A percentile compares a stretch with the other conserved stretches of the same genome.
Evolutionary conservation across 306 rosid species (phyloP).

Genomic region (Corylus americana): DNA sequence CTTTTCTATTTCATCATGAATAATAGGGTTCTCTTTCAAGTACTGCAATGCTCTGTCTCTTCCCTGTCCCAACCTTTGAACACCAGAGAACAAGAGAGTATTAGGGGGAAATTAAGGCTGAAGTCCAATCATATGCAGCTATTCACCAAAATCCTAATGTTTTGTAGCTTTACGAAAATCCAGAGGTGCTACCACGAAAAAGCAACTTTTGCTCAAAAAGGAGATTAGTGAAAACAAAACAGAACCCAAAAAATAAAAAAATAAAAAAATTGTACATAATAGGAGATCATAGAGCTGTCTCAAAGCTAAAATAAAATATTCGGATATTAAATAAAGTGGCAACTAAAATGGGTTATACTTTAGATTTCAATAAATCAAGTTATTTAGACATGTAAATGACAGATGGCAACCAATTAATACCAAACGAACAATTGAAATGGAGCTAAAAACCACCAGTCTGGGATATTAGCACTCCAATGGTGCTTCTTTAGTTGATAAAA

Average conservation of each 20-base stretch:
- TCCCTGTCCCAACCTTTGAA: constrained; percentile 92
- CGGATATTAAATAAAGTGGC: too few relatives aligned
- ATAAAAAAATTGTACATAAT: too few relatives aligned
- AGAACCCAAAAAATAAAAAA: background rate
- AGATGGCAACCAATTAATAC: too few relatives aligned
- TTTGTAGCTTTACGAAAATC: background rate
- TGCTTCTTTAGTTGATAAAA: too few relatives aligned
- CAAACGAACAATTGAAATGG: too few relatives aligned
- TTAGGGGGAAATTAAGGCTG: background rate
- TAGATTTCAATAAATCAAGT: too few relatives aligned
- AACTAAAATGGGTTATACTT: too few relatives aligned
- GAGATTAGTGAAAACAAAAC: background rate
- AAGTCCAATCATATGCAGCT: constrained; percentile 6
- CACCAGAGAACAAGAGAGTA: constrained; percentile 4
- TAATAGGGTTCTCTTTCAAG: constrained; percentile 71
- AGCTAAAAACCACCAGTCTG: too few relatives aligned
- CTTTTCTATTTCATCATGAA: constrained; percentile 89
- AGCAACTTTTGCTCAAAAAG: background rate
- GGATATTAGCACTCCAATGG: too few relatives aligned
- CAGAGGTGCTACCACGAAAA: background rate
- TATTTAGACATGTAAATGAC: too few relatives aligned
- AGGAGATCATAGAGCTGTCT: too few relatives aligned
- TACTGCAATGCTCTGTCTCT: constrained; percentile 88
- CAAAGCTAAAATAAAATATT: too few relatives aligned
- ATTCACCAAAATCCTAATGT: background rate